These are phyloP conservation scores for Parafenestella ontariensis DNA, from an alignment of 2,329 filamentous ascomycete genomes.

Conservation along the genomic window DNA sequence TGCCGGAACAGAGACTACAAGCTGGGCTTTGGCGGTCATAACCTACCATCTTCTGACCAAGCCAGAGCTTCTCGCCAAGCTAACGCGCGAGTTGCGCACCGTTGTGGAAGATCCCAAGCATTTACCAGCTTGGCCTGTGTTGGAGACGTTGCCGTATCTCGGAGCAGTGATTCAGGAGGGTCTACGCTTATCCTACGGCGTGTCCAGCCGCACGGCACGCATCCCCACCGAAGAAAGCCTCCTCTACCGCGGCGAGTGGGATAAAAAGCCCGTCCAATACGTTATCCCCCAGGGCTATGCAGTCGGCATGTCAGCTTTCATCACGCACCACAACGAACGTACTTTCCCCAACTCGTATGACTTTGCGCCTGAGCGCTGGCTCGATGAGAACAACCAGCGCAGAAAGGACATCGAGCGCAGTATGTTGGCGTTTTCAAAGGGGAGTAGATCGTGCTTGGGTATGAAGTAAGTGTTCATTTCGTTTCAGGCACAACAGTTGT, in stretches of 20 bases:
- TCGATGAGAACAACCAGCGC: slow-evolving; percentile 33
- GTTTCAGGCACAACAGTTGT: neutral
- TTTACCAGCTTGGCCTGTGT: slow-evolving; percentile 23
- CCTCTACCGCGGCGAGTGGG: slow-evolving; percentile 34
- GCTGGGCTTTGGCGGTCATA: slow-evolving; percentile 34
- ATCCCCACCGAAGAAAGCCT: slow-evolving; percentile 32
- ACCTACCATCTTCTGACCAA: slow-evolving; percentile 40
- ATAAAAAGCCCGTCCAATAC: slow-evolving; percentile 27
- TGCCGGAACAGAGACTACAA: slow-evolving; percentile 46
- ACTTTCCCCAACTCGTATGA: slow-evolving; percentile 31
- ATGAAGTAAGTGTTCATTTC: slow-evolving; percentile 37
- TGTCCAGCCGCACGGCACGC: slow-evolving; percentile 34
- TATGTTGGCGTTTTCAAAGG: slow-evolving; percentile 42
- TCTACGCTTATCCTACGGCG: slow-evolving; percentile 36
- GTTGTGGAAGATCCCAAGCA: slow-evolving; percentile 24
- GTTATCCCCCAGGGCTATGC: slow-evolving; percentile 32
- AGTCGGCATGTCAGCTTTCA: slow-evolving; percentile 34
- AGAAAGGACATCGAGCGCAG: slow-evolving; percentile 35
- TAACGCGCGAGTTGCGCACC: slow-evolving; percentile 31
- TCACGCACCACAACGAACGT: slow-evolving; percentile 33
- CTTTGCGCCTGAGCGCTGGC: slow-evolving; percentile 42
- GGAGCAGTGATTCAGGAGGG: slow-evolving; percentile 43
- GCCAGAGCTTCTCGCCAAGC: slow-evolving; percentile 25
- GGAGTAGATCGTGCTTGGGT: slow-evolving; percentile 41
- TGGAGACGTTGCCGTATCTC: slow-evolving; percentile 42